Conservation (phyloP, 345 rosid species). For the Lagerstroemia speciosa region DNA sequence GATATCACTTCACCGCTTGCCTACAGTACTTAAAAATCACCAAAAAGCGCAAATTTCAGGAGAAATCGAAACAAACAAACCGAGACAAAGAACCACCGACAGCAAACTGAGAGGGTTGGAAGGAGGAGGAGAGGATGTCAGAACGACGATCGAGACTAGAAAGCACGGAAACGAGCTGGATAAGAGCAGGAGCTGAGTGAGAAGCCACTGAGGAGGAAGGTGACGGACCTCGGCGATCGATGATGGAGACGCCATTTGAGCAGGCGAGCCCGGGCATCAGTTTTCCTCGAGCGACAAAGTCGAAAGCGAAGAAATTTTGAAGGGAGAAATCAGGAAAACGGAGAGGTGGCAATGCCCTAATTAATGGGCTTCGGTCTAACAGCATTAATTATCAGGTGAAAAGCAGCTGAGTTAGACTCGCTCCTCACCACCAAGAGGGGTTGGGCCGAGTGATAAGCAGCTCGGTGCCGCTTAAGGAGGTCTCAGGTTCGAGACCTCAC, state of each 20-base stretch:
- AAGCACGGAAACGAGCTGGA: neutral
- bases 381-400: no score
- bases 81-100: neutral
- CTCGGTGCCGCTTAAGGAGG: no score
- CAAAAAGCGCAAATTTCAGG: neutral
- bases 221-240: neutral
- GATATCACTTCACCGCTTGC: neutral
- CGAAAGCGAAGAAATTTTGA: no score
- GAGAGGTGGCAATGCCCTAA: neutral
- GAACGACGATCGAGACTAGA: neutral
- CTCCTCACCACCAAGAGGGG: no score
- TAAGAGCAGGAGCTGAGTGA: neutral
- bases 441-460: no score
- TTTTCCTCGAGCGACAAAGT: neutral
- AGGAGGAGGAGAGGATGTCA: no score
- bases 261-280: neutral
- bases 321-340: neutral
- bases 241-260: constrained; percentile 6
- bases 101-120: neutral
- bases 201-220: neutral
- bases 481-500: no score
- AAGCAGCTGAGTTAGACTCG: no score
- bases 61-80: neutral
- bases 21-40: neutral
- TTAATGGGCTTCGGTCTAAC: no score